A percentile compares a stretch with the other conserved stretches of the same genome.
phyloP scores from a whole-genome alignment of 192 early-diverging fungal genomes.

The Linderina pennispora region DNA sequence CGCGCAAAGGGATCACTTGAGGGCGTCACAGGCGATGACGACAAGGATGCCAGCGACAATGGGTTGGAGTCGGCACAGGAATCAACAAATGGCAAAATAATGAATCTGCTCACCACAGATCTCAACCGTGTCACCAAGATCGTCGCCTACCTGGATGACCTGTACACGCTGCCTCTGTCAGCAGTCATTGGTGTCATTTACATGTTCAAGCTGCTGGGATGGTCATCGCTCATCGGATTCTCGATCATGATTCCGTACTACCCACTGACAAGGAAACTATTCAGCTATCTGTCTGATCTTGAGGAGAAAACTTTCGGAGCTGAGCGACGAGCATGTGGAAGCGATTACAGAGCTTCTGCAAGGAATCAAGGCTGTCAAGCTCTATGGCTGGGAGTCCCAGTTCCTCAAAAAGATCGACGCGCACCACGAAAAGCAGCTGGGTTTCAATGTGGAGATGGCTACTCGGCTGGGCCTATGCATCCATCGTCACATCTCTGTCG shows the following conservation, averaged over 20 bases:
- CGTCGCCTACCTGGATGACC: conserved; percentile 42
- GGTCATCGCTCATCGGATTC: conserved; percentile 66
- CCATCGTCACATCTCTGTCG: conserved; percentile 40
- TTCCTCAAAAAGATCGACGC: conserved; percentile 60
- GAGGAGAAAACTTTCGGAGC: conserved; percentile 42
- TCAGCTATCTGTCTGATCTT: conserved; percentile 33
- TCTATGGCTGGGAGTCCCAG: conserved; percentile 70
- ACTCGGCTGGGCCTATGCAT: conserved; percentile 38
- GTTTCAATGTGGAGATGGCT: conserved; percentile 40
- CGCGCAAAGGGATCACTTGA: conserved; percentile 17
- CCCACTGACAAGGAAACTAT: conserved; percentile 44
- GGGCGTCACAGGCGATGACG: conserved; percentile 15
- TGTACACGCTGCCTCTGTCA: conserved; percentile 53
- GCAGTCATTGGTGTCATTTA: conserved; percentile 53
- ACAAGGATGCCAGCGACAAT: conserved; percentile 26
- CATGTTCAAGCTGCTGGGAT: conserved; percentile 69
- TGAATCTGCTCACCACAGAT: conserved; percentile 61
- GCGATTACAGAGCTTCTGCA: conserved; percentile 71
- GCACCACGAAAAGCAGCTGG: conserved; percentile 52
- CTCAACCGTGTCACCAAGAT: conserved; percentile 47
- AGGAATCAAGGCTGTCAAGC: conserved; percentile 83
- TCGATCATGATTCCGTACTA: conserved; percentile 52
- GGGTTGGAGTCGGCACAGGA: conserved; percentile 9
- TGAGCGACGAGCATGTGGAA: conserved; percentile 62
- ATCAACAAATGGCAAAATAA: conserved; percentile 51